These are phyloP conservation scores for Chrysoporthe cubensis DNA, from an alignment of 2,329 filamentous ascomycete genomes.

Conservation along the genomic window DNA sequence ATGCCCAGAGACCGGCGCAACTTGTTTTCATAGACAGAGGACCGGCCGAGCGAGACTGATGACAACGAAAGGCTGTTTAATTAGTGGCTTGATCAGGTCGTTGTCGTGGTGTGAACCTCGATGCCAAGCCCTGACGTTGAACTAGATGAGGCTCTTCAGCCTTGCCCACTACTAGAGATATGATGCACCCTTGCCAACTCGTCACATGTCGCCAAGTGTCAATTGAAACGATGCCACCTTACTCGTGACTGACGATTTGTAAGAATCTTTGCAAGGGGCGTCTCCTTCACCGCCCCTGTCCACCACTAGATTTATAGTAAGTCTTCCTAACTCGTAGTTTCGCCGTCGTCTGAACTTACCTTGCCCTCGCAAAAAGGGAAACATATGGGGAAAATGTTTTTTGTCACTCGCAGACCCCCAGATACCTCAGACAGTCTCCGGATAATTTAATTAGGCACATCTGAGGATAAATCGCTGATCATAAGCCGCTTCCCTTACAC, in stretches of 20 bases:
- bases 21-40: not conserved
- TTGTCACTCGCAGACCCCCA: not conserved
- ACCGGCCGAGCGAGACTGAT: not conserved
- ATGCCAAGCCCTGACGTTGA: not conserved
- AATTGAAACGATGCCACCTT: not conserved
- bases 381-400: not conserved
- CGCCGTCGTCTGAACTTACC: not conserved
- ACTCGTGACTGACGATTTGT: not conserved
- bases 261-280: too few relatives aligned
- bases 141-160: not conserved
- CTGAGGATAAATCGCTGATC: not conserved
- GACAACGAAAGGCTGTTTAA: too few relatives aligned
- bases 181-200: not conserved
- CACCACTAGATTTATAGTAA: not conserved
- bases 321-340: not conserved
- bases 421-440: too few relatives aligned
- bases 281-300: not conserved
- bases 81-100: too few relatives aligned
- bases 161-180: not conserved
- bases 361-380: not conserved
- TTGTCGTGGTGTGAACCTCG: not conserved
- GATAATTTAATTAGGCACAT: not conserved
- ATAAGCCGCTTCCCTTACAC: not conserved
- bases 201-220: not conserved
- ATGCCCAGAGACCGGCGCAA: not conserved